phyloP scores from a whole-genome alignment of 2,329 filamentous ascomycete species.

The Beauveria bassiana region DNA sequence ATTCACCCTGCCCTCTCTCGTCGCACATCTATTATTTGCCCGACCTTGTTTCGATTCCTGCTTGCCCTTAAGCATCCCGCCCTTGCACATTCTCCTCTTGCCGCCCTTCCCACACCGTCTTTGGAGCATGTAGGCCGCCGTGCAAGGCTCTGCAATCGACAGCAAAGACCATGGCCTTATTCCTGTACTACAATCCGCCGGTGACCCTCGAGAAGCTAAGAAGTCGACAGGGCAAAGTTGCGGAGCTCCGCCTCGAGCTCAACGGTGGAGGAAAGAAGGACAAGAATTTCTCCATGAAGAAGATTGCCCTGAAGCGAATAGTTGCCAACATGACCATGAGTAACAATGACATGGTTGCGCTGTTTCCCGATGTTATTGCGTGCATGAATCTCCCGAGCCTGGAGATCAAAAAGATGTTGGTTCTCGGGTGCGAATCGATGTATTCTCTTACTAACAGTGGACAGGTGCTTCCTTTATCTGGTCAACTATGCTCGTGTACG shows the following conservation, averaged over 20 bases:
- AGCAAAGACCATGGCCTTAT: conserved; percentile 32
- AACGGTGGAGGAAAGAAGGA: conserved; percentile 95
- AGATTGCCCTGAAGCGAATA: conserved; percentile 98
- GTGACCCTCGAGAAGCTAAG: conserved; percentile 42
- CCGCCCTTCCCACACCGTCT: neutral
- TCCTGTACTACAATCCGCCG: conserved; percentile 45
- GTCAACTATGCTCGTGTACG: conserved; percentile 96
- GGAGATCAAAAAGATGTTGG: conserved; percentile 99
- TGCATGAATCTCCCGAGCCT: conserved; percentile 93
- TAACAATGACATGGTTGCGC: conserved; percentile 98
- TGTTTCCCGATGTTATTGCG: conserved; percentile 89
- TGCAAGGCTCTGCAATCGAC: neutral
- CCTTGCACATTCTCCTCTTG: neutral
- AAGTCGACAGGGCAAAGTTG: conserved; percentile 87
- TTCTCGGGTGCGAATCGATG: conserved; percentile 5
- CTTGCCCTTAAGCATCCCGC: neutral
- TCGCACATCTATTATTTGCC: conserved; percentile 1
- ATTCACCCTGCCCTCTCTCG: conserved; percentile 8
- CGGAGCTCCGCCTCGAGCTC: conserved; percentile 89
- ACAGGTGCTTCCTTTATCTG: conserved; percentile 92
- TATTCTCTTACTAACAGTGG: conserved; percentile 11
- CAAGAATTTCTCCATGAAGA: conserved; percentile 90
- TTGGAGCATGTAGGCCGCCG: neutral
- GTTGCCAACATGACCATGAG: conserved; percentile 99
- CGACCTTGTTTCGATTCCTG: conserved; percentile 10